Percentiles rank a stretch among this genome's conserved stretches.
Evolutionary conservation across 495 filamentous ascomycete genomes (phyloP).

Genomic region (Articulospora tetracladia): DNA sequence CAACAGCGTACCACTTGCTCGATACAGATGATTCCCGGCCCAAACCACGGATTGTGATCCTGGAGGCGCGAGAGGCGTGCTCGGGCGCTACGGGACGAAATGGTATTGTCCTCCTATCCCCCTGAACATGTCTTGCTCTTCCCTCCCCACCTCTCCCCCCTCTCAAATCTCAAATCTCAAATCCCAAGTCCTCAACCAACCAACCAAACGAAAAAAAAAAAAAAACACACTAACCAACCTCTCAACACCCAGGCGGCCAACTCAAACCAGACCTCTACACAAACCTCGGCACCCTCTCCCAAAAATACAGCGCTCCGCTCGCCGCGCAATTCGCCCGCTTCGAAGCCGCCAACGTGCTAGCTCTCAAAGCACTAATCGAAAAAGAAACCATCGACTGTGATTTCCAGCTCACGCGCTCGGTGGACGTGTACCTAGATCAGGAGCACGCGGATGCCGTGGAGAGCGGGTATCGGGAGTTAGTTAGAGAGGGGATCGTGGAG

Average conservation of each 20-base stretch:
- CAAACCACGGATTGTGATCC: constrained; percentile 31
- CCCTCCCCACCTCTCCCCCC: too few relatives aligned
- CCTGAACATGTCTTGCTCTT: neutral
- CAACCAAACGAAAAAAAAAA: too few relatives aligned
- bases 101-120: constrained; percentile 30
- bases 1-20: constrained; percentile 56
- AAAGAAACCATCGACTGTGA: neutral
- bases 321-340: constrained; percentile 52
- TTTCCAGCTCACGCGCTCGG: neutral
- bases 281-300: too few relatives aligned
- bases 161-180: too few relatives aligned
- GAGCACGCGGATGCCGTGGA: neutral
- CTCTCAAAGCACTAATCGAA: neutral
- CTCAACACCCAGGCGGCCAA: too few relatives aligned
- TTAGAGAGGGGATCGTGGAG: neutral
- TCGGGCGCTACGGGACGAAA: constrained; percentile 62
- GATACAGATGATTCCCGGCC: neutral
- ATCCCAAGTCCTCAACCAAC: too few relatives aligned
- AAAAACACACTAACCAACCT: too few relatives aligned
- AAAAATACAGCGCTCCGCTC: too few relatives aligned
- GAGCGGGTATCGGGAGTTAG: neutral
- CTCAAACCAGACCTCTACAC: too few relatives aligned
- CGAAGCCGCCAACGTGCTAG: constrained; percentile 33
- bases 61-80: constrained; percentile 52
- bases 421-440: neutral